phyloP scores from a whole-genome alignment of 441 rosid genomes.

The Eruca vesicaria region DNA sequence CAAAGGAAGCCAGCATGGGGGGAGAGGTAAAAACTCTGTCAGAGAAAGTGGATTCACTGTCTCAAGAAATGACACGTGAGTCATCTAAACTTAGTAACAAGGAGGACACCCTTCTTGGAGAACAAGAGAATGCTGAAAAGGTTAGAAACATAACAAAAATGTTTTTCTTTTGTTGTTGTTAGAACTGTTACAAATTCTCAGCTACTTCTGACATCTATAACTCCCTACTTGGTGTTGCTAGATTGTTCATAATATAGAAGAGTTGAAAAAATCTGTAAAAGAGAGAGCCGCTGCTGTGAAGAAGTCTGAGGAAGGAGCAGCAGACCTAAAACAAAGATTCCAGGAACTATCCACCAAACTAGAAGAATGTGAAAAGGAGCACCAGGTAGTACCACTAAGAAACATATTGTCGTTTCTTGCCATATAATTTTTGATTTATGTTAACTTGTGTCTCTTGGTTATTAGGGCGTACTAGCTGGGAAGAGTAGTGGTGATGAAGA shows the following conservation, averaged over 20 bases:
- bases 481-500: slow-evolving; percentile 94
- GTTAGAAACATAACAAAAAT: slow-evolving; percentile 34
- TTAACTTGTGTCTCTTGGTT: slow-evolving; percentile 28
- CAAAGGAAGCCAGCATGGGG: slow-evolving; percentile 92
- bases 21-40: slow-evolving; percentile 80
- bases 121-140: slow-evolving; percentile 75
- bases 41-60: slow-evolving; percentile 68
- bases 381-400: slow-evolving; percentile 61
- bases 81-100: slow-evolving; percentile 68
- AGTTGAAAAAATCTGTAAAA: slow-evolving; percentile 69
- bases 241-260: slow-evolving; percentile 75
- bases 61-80: slow-evolving; percentile 77
- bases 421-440: slow-evolving; percentile 5
- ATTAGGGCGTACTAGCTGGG: slow-evolving; percentile 92
- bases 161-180: background rate
- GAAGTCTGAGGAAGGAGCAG: slow-evolving; percentile 84
- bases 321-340: slow-evolving; percentile 61
- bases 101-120: slow-evolving; percentile 78
- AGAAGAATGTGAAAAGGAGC: slow-evolving; percentile 80
- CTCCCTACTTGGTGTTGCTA: slow-evolving; percentile 34
- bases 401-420: background rate
- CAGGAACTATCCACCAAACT: slow-evolving; percentile 74
- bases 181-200: background rate
- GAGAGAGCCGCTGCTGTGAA: slow-evolving; percentile 72
- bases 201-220: slow-evolving; percentile 9